Conservation (phyloP, 768 basidiomycete genomes). For the Lactifluus rugatus region DNA sequence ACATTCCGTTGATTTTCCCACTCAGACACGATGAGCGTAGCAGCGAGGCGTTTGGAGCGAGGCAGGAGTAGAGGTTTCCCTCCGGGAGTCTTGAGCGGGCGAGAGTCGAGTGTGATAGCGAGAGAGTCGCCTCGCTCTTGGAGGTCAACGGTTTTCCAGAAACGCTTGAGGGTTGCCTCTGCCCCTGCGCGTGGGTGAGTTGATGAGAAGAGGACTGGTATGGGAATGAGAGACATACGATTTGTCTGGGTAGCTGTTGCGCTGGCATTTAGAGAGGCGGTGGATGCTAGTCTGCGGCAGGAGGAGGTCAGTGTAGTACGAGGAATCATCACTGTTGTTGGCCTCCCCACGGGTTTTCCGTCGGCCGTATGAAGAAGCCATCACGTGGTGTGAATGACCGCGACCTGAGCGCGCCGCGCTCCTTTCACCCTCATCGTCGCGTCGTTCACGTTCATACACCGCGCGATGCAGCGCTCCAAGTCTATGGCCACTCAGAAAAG, state of each 20-base stretch:
- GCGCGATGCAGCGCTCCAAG: not conserved
- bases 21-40: conserved; percentile 83
- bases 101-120: conserved; percentile 68
- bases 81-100: conserved; percentile 78
- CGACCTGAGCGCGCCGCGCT: no score
- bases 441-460: no score
- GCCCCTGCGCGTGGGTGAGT: conserved; percentile 45
- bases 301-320: not conserved
- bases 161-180: conserved; percentile 77
- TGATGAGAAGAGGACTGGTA: not conserved
- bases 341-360: no score
- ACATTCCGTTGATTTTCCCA: conserved; percentile 90
- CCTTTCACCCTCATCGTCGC: no score
- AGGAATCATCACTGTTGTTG: not conserved
- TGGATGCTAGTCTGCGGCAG: not conserved
- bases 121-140: conserved; percentile 44
- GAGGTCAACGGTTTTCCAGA: conserved; percentile 90
- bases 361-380: no score
- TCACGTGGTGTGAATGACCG: not conserved
- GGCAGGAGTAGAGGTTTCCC: conserved; percentile 74
- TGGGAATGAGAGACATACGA: conserved; percentile 33
- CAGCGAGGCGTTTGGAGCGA: conserved; percentile 55
- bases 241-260: conserved; percentile 51
- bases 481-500: not conserved
- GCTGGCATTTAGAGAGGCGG: conserved; percentile 27